Percentiles rank a stretch among this genome's conserved stretches.
Conservation (phyloP, 2,329 filamentous ascomycete genomes). For the Xylariaceae sp. region DNA sequence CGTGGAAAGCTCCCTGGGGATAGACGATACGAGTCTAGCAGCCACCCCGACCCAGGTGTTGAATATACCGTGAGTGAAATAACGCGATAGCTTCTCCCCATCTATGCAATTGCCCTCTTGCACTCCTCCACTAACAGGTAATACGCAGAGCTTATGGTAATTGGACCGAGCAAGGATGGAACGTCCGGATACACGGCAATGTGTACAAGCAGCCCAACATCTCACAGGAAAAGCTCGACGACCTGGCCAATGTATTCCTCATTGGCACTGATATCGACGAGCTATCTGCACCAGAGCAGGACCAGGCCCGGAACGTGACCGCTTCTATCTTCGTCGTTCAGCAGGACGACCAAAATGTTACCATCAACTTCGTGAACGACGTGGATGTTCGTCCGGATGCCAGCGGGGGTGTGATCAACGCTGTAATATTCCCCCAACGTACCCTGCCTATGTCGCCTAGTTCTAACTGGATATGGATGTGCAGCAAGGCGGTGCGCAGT, state of each 20-base stretch:
- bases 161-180: constrained; percentile 78
- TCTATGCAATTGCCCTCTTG: too few species aligned
- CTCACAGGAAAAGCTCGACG: constrained; percentile 63
- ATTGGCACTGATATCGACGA: constrained; percentile 64
- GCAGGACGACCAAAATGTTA: constrained; percentile 65
- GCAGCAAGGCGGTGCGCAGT: constrained; percentile 61
- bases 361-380: constrained; percentile 58
- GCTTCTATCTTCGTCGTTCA: constrained; percentile 75
- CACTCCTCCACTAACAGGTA: constrained; percentile 2
- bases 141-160: constrained; percentile 61
- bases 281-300: constrained; percentile 61
- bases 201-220: constrained; percentile 80
- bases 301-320: constrained; percentile 74
- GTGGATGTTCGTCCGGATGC: constrained; percentile 54
- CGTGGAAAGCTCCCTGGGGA: constrained; percentile 63
- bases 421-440: constrained; percentile 23
- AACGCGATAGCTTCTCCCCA: too few species aligned
- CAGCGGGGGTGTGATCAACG: constrained; percentile 54
- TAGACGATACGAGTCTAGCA: constrained; percentile 60
- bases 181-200: constrained; percentile 74
- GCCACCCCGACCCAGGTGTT: constrained; percentile 70
- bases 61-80: constrained; percentile 57
- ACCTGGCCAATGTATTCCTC: constrained; percentile 71
- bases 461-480: constrained; percentile 7
- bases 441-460: neutral